Base-by-base conservation (phyloP, 2,329 filamentous ascomycete genomes). In the Aspergillus candidus region DNA sequence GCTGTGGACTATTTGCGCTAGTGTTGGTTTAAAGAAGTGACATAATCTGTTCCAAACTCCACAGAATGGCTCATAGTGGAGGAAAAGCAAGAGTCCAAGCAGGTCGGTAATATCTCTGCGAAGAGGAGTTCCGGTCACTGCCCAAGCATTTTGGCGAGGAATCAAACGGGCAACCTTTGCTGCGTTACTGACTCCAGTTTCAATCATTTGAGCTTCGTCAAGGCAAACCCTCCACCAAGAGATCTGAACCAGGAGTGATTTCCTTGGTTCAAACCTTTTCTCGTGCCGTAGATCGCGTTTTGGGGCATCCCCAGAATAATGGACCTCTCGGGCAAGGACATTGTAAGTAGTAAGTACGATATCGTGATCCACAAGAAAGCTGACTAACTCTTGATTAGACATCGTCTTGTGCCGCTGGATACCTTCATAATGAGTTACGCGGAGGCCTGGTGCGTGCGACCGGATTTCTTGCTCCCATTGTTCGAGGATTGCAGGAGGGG, bases 111-210 rank as follows among this genome's bases (percentile, higher is more conserved):
- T 77, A 49, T 88, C 78, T 52, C 88, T 87, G 52, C 86, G 84
- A 32, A 97, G 76, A 0, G 93, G 93, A 1, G 93, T 98, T 34
- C 88, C 93, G 0, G 88, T 91, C 33, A 98, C 82, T 11, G 85
- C 89, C 93, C 93, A 97, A 2, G 88, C 84, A 66, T 95, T 90
- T 51, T 86, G 69, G 22, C 93, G 79, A 35, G 91, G 89, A 48
- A 98, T 84, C 18, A 84, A 72, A 33, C 82, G 80, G 31, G 89
- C 89, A 11, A 96, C 82, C 37, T 76, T 79, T 1, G 93, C 90
- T 22, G 91, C 87, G 54, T 88, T 83, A 55, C 82, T 90, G 4
- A 94, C 82, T 30, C 89, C 88, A 52, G 80, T 91, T 61, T 97
- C 91, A 34, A 97, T 82, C 85, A 95, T 94, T 59, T 98, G 93